These are phyloP conservation scores for Pulveroboletus frians DNA, from an alignment of 768 basidiomycete species.

Conservation along the genomic window DNA sequence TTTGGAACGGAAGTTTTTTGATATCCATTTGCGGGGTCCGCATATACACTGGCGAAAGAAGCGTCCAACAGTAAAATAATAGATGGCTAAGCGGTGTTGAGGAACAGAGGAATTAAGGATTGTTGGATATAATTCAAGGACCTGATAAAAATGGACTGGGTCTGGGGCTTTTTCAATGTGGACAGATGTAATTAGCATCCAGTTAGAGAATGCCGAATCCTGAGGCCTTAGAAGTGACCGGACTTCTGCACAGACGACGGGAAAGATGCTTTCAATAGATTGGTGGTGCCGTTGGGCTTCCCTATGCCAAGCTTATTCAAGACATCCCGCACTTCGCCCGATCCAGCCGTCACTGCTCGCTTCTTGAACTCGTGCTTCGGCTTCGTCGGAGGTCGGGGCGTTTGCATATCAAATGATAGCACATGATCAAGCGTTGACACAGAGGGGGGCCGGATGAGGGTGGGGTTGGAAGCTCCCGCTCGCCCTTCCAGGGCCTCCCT, in stretches of 20 bases:
- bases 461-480: constrained; percentile 75
- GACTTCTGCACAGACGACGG: constrained; percentile 46
- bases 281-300: constrained; percentile 54
- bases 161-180: constrained; percentile 12
- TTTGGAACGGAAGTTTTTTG: constrained; percentile 5
- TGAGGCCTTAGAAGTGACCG: constrained; percentile 35
- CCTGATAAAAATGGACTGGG: constrained; percentile 9
- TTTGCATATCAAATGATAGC: constrained; percentile 42
- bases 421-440: constrained; percentile 73
- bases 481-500: constrained; percentile 86
- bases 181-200: constrained; percentile 6
- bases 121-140: constrained; percentile 12
- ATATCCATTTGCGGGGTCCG: constrained; percentile 14
- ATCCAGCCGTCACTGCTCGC: constrained; percentile 43
- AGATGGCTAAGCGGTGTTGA: constrained; percentile 1
- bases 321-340: constrained; percentile 76
- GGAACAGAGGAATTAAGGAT: constrained; percentile 8
- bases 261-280: constrained; percentile 68
- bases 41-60: constrained; percentile 22
- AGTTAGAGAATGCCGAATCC: background rate
- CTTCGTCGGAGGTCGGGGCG: constrained; percentile 41
- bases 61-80: constrained; percentile 7
- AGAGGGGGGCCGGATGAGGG: constrained; percentile 62
- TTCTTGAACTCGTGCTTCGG: constrained; percentile 56
- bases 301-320: constrained; percentile 80